Conservation (phyloP, 2,329 filamentous ascomycete species). For the Calonectria multiphialidica region DNA sequence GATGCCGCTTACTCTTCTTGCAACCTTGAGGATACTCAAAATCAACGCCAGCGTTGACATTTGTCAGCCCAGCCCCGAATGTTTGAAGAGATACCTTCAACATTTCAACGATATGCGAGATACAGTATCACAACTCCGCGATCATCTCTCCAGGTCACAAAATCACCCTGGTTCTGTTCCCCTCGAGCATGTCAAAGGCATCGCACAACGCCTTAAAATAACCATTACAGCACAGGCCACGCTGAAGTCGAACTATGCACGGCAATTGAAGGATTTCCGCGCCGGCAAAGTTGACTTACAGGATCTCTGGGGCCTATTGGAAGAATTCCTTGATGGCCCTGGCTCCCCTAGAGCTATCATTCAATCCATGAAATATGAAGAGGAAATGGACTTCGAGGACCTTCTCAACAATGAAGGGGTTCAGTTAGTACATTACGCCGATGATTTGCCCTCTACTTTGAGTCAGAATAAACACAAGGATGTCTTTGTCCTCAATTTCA, state of each 20-base stretch:
- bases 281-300: neutral
- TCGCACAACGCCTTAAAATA: neutral
- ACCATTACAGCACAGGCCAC: neutral
- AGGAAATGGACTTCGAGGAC: slow-evolving; percentile 2
- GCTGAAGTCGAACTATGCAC: neutral
- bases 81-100: neutral
- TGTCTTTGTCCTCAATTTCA: slow-evolving; percentile 15
- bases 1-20: slow-evolving; percentile 2
- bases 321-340: neutral
- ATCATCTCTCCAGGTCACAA: neutral
- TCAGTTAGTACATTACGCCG: neutral
- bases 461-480: slow-evolving; percentile 1
- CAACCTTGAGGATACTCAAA: neutral
- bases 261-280: neutral
- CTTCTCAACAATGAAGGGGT: neutral
- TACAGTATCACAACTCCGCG: neutral
- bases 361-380: neutral
- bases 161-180: neutral
- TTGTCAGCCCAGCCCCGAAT: neutral
- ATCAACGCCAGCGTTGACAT: neutral
- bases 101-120: neutral
- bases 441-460: slow-evolving; percentile 1
- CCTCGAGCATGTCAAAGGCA: neutral
- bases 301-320: neutral
- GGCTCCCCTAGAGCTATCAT: neutral